Percentiles rank a stretch among this genome's conserved stretches.
These are phyloP conservation scores for Aspergillus felis DNA, from an alignment of 2,329 filamentous ascomycete species.

Conservation along the genomic window DNA sequence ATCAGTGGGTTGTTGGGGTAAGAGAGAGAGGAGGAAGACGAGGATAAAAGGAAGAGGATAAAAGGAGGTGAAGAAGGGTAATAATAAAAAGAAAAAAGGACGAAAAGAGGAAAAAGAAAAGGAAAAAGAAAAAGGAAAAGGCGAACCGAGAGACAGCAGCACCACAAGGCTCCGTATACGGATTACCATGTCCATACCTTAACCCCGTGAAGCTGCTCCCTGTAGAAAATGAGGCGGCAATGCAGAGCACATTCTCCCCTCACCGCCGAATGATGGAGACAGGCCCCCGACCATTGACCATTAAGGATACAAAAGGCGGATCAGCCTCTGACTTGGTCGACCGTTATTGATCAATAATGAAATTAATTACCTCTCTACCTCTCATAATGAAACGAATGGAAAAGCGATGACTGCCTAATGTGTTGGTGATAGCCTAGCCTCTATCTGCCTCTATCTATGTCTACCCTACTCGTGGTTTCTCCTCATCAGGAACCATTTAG, in stretches of 20 bases:
- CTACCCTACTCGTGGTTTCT: too few relatives aligned
- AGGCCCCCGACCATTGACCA: background rate
- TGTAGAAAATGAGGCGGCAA: conserved; percentile 19
- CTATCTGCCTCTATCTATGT: background rate
- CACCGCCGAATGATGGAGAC: conserved; percentile 13
- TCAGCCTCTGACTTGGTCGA: background rate
- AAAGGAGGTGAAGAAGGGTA: background rate
- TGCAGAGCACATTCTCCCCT: conserved; percentile 10
- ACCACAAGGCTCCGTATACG: too few relatives aligned
- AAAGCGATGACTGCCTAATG: background rate
- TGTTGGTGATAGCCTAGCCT: background rate
- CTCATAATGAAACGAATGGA: background rate
- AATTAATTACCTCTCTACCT: background rate
- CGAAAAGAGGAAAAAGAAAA: conserved; percentile 3
- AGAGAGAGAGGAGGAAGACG: conserved; percentile 6
- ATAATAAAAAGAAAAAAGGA: conserved; percentile 5
- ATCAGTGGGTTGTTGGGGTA: background rate
- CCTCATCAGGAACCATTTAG: background rate
- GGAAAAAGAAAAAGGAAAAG: conserved; percentile 5
- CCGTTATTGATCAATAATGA: background rate
- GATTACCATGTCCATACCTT: too few relatives aligned
- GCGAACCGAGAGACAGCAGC: conserved; percentile 6
- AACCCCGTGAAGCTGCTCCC: too few relatives aligned
- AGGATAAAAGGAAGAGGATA: conserved; percentile 3
- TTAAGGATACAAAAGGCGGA: background rate